Evolutionary conservation across 805 yeast species (phyloP), one percentile per base, ranked within the genome.

Genomic region (Zygotorulaspora sp.): DNA sequence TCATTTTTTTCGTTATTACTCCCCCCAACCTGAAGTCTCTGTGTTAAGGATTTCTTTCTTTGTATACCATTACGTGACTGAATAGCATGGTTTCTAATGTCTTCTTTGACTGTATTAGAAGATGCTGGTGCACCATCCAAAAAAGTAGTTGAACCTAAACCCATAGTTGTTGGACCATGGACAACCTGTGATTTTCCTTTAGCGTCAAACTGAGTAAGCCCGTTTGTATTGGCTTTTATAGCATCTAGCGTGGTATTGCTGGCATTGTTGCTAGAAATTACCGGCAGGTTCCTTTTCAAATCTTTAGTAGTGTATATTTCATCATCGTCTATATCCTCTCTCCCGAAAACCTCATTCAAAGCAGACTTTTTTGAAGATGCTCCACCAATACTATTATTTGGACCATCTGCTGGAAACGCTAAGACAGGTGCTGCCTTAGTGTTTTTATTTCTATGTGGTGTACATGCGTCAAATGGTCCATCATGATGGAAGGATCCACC

Each of bases 391-490:
- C 90, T 74, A 55, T 77, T 83, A 64, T 92, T 92, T 46, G 97
- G 96, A 0, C 97, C 97, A 63, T 90, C 95, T 5, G 74, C 84
- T 0, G 97, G 96, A 72, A 90, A 92, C 0, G 98, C 98, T 67
- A 78, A 69, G 11, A 92, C 96, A 4, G 98, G 98, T 0, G 97
- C 95, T 31, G 77, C 79, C 55, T 69, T 72, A 13, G 71, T 68
- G 47, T 76, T 71, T 65, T 83, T 84, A 64, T 92, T 92, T 61
- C 97, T 79, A 62, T 86, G 96, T 6, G 98, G 97, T 2, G 94
- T 84, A 62, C 97, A 90, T 1, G 98, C 98, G 61, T 92, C 98
- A 60, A 92, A 92, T 11, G 98, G 98, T 9, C 98, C 98, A 65
- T 92, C 98, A 62, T 92, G 97, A 63, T 92, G 98, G 72, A 92